Percentiles rank a stretch among this genome's conserved stretches.
Evolutionary conservation across 1,139 yeast genomes (phyloP).

Genomic region (Pichia sp.): DNA sequence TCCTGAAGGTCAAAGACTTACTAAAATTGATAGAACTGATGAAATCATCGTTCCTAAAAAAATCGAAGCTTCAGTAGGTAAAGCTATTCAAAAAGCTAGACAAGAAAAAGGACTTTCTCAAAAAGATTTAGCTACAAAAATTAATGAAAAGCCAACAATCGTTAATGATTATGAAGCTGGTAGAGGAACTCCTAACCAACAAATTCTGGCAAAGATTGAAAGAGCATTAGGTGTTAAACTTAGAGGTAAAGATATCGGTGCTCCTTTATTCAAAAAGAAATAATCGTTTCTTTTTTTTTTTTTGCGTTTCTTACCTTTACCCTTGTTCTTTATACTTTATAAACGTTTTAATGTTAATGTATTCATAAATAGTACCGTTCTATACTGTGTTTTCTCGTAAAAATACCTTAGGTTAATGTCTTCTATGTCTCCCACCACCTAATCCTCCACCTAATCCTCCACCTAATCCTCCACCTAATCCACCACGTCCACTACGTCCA

Average conservation of each 20-base stretch:
- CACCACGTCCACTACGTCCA: neutral
- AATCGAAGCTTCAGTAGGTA: conserved; percentile 78
- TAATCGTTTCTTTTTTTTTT: too few species aligned
- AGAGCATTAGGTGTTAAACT: conserved; percentile 90
- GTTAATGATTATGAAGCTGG: conserved; percentile 97
- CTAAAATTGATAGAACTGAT: conserved; percentile 88
- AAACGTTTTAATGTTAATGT: neutral
- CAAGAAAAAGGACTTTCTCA: conserved; percentile 86
- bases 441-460: conserved; percentile 1
- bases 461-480: neutral
- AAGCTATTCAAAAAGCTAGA: conserved; percentile 80
- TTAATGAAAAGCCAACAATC: conserved; percentile 93
- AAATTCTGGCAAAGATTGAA: conserved; percentile 84
- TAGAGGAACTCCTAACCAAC: conserved; percentile 95
- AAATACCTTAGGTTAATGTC: too few species aligned
- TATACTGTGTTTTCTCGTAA: too few species aligned
- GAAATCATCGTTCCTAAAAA: conserved; percentile 93
- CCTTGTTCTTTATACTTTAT: neutral
- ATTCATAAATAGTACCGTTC: neutral
- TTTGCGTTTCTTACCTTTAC: too few species aligned
- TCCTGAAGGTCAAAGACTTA: conserved; percentile 90
- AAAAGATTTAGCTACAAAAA: conserved; percentile 91
- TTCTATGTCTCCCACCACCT: neutral
- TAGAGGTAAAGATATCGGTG: conserved; percentile 94
- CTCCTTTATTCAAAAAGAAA: conserved; percentile 77